Base-by-base conservation (phyloP, 1,139 yeast species). In the Saccharomyces hybrid region DNA sequence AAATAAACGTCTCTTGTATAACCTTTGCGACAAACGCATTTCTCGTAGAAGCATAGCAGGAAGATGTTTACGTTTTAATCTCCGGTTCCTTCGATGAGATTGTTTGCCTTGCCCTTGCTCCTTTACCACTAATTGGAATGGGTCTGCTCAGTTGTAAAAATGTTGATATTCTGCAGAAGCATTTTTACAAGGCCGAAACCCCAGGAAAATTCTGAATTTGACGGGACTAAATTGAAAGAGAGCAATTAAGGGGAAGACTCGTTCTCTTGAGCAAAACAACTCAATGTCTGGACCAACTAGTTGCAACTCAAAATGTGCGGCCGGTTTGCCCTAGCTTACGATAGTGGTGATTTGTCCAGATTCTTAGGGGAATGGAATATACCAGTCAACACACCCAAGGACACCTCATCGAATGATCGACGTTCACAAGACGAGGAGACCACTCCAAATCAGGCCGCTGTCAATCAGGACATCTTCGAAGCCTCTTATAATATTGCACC, bases 401-500 rank as follows among this genome's bases (percentile, higher is more conserved):
- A 31, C 29, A 4, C 16, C 44, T 14, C 26, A 26, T 20, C 16
- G 44, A 31, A 13, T 4, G 11, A 9, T 6, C 44, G 11, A 23
- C 23, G 8, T 20, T 23, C 44, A 38, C n/a, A 16, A 8, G 50
- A 32, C 28, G 11, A 2, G 31, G 42, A 14, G 6, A 11, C 7
- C 5, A 42, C 14, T 7, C 34, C 32, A 34, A 38, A 29, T 16
- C 38, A 46, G 20, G 6, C 31, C 4, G 16, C 41, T 3, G 32
- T 20, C 8, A 28, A 26, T 16, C 5, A 20, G 4, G 26, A 38
- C 5, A 16, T 38, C 2, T 51, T 46, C 29, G 50, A 56, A 1
- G 56, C 64, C 2, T 64, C 73, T 8, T 77, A 75, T 58, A 82
- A 82, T 59, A 71, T 82, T 3, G 77, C 79, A 0, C 88, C 87